Base-by-base conservation (phyloP, 2,329 filamentous ascomycete genomes). In the Hymenoscyphus infarciens region DNA sequence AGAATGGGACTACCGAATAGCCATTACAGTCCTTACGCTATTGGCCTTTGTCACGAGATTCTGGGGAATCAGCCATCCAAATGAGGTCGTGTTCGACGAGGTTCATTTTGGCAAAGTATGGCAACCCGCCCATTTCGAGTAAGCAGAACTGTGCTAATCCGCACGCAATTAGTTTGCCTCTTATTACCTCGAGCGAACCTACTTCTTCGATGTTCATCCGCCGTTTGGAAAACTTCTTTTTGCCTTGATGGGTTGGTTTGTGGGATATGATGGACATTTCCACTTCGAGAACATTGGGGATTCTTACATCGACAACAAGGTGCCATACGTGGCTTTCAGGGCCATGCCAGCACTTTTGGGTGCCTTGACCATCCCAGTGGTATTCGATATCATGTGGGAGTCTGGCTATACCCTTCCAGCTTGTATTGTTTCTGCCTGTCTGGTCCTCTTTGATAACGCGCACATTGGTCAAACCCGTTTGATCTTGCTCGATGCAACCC, bases 151-250 rank as follows among this genome's bases (percentile, higher is more conserved):
- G 5, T 38, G 60, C 68, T 69, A 59, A 63, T 29, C 19, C 59
- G 59, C 5, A 15, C n/a, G 53, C 66, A 61, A 54, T 60, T 70
- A 89, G 87, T 89, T 89, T 74, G 87, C 87, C 61, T 89, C 87
- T 10, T 89, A 87, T 75, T 99, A 99, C 77, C 88, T 99, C 71
- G 89, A 97, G 80, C 89, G 92, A 72, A 97, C 92, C 66, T 99
- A 98, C 82, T 99, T 99, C 83, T 99, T 99, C 87, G 95, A 99
- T 80, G 95, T 99, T 61, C 95, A 99, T 77, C 95, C 95, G 70
- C 95, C 95, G 16, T 96, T 99, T 72, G 95, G 91, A 77, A 99
- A 99, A 82, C 92, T 99, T 64, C 87, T 99, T 58, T 98, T 98
- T 75, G 95, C 93, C 70, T 86, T 97, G 68, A 92, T 97, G 79